Evolutionary conservation across 768 basidiomycete genomes (phyloP), one percentile per base, ranked within the genome.

Genomic region (Russula sp.): DNA sequence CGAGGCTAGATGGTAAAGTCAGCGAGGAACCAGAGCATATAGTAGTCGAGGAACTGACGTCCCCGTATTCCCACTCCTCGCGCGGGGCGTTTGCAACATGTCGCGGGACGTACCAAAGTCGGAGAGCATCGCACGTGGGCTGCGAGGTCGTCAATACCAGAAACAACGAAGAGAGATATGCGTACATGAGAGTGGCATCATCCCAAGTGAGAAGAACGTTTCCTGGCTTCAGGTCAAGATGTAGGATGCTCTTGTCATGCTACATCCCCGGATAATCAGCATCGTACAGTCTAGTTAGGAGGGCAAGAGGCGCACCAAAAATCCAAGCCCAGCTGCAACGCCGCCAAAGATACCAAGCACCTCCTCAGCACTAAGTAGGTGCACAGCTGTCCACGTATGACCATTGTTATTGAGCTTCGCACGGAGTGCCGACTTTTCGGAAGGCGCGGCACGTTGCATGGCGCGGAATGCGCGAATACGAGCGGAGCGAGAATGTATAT

Each of bases 101-200:
- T 96, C 93, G 52, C 91, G 85, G 29, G 91, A 93, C 0, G 94
- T 96, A 18, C 95, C 95, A 73, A 98, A 98, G 68, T 98, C 95
- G 2, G 92, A 93, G 18, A 98, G 77, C 90, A 98, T 93, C 0
- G 93, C 94, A 68, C 91, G 83, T 3, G 95, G 95, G 60, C 93
- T 95, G 7, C 46, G n/a, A 10, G 7, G 49, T 0, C 8, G 11
- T 60, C 35, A 54, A 50, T 34, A 22, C n/a, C 10, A 18, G 38
- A 7, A 55, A 46, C 39, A 35, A 4, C 35, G 22, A 13, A 47
- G 22, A 18, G 18, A 20, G 32, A 49, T 38, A 47, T 16, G 73
- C 86, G 62, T 67, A 89, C 91, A 93, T 88, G 39, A 95, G 76
- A 60, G 76, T 79, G 14, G 88, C 90, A 66, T 94, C 90, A 66